These are phyloP conservation scores for Trichoderma lentiforme DNA, from an alignment of 2,329 filamentous ascomycete genomes.

Conservation along the genomic window DNA sequence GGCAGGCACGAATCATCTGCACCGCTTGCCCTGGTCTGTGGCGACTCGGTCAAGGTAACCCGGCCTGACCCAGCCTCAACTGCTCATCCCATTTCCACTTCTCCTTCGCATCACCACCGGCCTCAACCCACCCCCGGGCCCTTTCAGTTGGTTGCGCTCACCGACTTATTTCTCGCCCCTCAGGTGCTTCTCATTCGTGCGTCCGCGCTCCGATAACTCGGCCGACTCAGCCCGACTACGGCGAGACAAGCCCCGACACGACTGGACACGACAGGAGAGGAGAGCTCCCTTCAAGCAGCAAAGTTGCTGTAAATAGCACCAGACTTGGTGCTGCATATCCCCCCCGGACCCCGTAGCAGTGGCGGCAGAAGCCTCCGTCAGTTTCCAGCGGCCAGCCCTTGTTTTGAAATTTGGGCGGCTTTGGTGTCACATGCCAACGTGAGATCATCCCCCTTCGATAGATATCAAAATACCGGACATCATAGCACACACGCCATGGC, in stretches of 20 bases:
- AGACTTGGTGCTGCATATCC: not conserved
- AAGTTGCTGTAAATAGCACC: not conserved
- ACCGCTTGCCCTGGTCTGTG: not conserved
- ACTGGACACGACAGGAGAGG: not conserved
- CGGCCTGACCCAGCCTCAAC: not conserved
- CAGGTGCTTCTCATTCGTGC: not conserved
- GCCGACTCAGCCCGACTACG: not conserved
- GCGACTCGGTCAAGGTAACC: not conserved
- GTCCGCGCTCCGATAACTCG: constrained; percentile 1
- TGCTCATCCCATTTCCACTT: not conserved
- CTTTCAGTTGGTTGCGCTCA: not conserved
- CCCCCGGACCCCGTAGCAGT: not conserved
- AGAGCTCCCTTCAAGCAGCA: not conserved
- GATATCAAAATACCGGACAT: not conserved
- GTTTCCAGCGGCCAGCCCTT: not conserved
- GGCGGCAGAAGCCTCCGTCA: not conserved
- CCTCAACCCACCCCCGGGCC: not conserved
- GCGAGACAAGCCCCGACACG: not conserved
- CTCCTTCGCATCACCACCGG: not conserved
- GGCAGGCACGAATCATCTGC: not conserved
- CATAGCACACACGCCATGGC: not conserved
- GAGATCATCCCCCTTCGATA: not conserved
- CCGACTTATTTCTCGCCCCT: constrained; percentile 10
- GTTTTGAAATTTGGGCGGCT: not conserved
- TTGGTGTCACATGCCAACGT: not conserved